Percentiles rank a stretch among this genome's conserved stretches.
Evolutionary conservation across 768 basidiomycete genomes (phyloP).

Genomic region (Gautieria morchelliformis): DNA sequence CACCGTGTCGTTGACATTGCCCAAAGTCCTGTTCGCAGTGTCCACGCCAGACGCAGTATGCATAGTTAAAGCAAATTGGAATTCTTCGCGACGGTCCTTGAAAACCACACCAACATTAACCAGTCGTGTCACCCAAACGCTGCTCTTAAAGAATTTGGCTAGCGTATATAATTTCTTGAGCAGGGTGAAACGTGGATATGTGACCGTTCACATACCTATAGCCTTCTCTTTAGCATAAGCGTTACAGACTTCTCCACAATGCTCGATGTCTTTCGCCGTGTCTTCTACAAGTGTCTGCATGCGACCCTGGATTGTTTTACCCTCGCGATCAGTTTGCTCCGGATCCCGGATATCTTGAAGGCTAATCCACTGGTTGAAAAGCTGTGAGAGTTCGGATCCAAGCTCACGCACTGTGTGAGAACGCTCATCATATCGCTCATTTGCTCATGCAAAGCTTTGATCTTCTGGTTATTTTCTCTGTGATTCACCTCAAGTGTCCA

Average conservation of each 20-base stretch:
- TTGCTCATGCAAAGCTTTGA: slow-evolving; percentile 34
- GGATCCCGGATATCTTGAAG: slow-evolving; percentile 23
- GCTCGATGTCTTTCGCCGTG: slow-evolving; percentile 22
- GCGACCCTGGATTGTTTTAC: slow-evolving; percentile 24
- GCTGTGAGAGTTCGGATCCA: too few species aligned
- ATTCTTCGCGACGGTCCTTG: too few species aligned
- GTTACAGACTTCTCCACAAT: slow-evolving; percentile 24
- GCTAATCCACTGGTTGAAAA: slow-evolving; percentile 11
- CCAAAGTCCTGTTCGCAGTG: slow-evolving; percentile 12
- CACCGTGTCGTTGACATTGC: not conserved
- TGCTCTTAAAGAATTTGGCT: not conserved
- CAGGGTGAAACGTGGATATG: too few species aligned
- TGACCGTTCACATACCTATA: slow-evolving; percentile 7
- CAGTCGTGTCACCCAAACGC: not conserved
- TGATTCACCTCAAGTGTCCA: slow-evolving; percentile 38
- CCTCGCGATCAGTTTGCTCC: slow-evolving; percentile 20
- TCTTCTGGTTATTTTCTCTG: slow-evolving; percentile 42
- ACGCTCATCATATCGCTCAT: slow-evolving; percentile 42
- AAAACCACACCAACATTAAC: too few species aligned
- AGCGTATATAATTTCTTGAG: too few species aligned
- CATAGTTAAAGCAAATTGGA: slow-evolving; percentile 21
- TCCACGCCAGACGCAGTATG: slow-evolving; percentile 20
- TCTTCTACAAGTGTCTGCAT: slow-evolving; percentile 21
- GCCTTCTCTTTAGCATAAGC: slow-evolving; percentile 22
- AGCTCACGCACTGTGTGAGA: slow-evolving; percentile 32